Conservation (phyloP, 2,329 filamentous ascomycete genomes). For the Fusarium sp. region DNA sequence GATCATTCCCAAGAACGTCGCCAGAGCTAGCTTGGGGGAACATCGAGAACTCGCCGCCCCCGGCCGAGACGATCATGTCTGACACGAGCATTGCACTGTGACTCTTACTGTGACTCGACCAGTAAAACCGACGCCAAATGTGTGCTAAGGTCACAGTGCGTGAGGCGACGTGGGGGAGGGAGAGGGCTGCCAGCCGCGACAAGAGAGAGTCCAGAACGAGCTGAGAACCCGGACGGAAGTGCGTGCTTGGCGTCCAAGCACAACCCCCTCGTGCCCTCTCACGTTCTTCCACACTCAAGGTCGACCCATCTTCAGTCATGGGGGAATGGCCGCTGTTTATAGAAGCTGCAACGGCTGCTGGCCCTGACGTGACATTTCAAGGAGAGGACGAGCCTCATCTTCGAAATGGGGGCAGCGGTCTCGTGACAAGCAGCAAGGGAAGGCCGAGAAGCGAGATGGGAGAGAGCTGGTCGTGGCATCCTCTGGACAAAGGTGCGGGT, state of each 20-base stretch:
- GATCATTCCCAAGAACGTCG: slow-evolving; percentile 19
- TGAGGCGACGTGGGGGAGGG: not conserved
- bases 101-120: not conserved
- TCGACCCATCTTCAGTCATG: slow-evolving; percentile 23
- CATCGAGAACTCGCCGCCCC: slow-evolving; percentile 29
- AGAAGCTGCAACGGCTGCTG: not conserved
- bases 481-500: not conserved
- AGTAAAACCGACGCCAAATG: not conserved
- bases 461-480: not conserved
- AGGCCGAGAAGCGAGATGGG: slow-evolving; percentile 13
- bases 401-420: slow-evolving; percentile 13
- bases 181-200: not conserved
- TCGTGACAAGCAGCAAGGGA: slow-evolving; percentile 24
- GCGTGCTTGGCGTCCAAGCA: slow-evolving; percentile 8
- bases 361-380: not conserved
- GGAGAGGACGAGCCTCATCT: not conserved
- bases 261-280: slow-evolving; percentile 1
- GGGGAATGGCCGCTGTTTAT: not conserved
- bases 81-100: slow-evolving; percentile 7
- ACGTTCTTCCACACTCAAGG: slow-evolving; percentile 10
- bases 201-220: slow-evolving; percentile 5
- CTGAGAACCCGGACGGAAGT: slow-evolving; percentile 15
- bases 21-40: slow-evolving; percentile 15
- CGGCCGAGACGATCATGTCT: slow-evolving; percentile 4
- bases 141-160: not conserved